Conservation (phyloP, 495 filamentous ascomycete genomes). For the Aspergillus nidulans region DNA sequence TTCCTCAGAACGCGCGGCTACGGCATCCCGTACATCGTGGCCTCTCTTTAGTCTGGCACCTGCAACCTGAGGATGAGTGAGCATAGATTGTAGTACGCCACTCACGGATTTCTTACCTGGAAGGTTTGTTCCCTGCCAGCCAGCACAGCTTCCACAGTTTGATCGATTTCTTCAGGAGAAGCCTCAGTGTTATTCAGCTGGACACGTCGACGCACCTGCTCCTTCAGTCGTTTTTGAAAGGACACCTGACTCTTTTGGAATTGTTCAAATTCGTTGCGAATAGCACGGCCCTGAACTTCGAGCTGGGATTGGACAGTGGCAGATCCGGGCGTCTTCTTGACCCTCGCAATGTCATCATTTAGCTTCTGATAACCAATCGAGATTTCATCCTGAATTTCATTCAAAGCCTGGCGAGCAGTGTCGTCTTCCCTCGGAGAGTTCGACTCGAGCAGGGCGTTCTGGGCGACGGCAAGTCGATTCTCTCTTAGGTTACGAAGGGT, state of each 20-base stretch:
- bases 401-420: slow-evolving; percentile 39
- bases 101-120: slow-evolving; percentile 37
- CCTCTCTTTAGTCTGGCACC: slow-evolving; percentile 77
- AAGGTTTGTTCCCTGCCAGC: slow-evolving; percentile 69
- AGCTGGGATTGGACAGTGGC: slow-evolving; percentile 72
- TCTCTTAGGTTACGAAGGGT: slow-evolving; percentile 38
- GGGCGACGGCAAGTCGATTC: slow-evolving; percentile 32
- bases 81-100: slow-evolving; percentile 1
- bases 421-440: slow-evolving; percentile 44
- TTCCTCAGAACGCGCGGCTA: slow-evolving; percentile 77
- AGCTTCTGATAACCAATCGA: slow-evolving; percentile 76
- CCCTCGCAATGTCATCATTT: slow-evolving; percentile 64
- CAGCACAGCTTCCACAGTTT: slow-evolving; percentile 67
- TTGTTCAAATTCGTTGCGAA: slow-evolving; percentile 71
- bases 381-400: slow-evolving; percentile 71
- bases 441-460: slow-evolving; percentile 41
- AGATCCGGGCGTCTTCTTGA: slow-evolving; percentile 76
- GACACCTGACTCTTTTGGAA: slow-evolving; percentile 74
- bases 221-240: slow-evolving; percentile 71
- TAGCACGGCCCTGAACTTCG: slow-evolving; percentile 67
- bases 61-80: slow-evolving; percentile 38
- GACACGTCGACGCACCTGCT: slow-evolving; percentile 83
- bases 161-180: slow-evolving; percentile 70
- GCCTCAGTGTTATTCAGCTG: slow-evolving; percentile 84
- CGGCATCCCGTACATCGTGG: slow-evolving; percentile 67